Conservation (phyloP, 495 filamentous ascomycete species). For the Xylaria flabelliformis region DNA sequence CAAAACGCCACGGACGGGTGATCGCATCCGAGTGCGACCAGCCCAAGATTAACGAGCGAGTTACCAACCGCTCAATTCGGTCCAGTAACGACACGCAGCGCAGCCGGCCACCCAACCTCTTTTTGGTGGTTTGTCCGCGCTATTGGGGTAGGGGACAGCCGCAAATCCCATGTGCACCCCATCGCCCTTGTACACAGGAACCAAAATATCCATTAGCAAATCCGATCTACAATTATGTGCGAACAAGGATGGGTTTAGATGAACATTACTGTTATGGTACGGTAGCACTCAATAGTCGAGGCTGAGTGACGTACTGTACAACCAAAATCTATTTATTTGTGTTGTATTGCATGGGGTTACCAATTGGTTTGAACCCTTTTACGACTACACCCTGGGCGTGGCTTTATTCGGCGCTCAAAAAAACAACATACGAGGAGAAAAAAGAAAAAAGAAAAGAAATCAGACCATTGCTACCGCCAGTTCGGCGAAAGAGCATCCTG, state of each 20-base stretch:
- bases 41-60: slow-evolving; percentile 25
- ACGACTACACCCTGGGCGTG: slow-evolving; percentile 8
- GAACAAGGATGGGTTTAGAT: neutral
- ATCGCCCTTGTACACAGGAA: slow-evolving; percentile 5
- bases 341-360: neutral
- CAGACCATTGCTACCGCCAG: neutral
- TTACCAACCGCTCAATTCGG: neutral
- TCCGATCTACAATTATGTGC: neutral
- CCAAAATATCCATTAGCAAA: neutral
- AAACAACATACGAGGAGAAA: neutral
- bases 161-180: neutral
- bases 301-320: slow-evolving; percentile 12
- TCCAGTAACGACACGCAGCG: neutral
- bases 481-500: neutral
- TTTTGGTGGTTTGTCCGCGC: slow-evolving; percentile 11
- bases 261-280: neutral
- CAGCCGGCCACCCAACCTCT: slow-evolving; percentile 8
- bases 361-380: neutral
- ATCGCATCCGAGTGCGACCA: slow-evolving; percentile 27
- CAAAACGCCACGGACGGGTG: slow-evolving; percentile 30
- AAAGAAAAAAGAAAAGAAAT: slow-evolving; percentile 2
- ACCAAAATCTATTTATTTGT: slow-evolving; percentile 11
- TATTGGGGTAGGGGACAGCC: slow-evolving; percentile 12
- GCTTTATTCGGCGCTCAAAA: neutral
- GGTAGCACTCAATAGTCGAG: slow-evolving; percentile 15